phyloP scores from a whole-genome alignment of 768 basidiomycete species.

The Lactarius psammicola region DNA sequence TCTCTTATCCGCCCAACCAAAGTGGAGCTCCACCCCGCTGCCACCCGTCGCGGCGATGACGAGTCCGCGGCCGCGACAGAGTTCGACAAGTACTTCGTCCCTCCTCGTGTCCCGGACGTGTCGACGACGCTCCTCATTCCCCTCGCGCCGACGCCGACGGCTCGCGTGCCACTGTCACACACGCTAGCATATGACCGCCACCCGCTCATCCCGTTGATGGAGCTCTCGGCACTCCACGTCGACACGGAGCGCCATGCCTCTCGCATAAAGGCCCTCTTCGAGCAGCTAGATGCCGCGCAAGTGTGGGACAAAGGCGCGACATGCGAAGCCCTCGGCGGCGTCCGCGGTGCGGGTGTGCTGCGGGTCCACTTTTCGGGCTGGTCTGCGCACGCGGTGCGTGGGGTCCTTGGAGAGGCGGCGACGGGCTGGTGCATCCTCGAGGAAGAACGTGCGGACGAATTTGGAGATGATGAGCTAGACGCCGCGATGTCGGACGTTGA shows the following conservation, averaged over 20 bases:
- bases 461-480: conserved; percentile 8
- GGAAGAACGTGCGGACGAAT: conserved; percentile 42
- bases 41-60: conserved; percentile 33
- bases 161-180: conserved; percentile 56
- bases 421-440: conserved; percentile 75
- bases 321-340: conserved; percentile 61
- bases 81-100: conserved; percentile 63
- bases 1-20: conserved; percentile 25
- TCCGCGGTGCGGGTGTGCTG: conserved; percentile 63
- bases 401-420: conserved; percentile 68
- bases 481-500: conserved; percentile 32
- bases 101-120: conserved; percentile 39
- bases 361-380: conserved; percentile 74
- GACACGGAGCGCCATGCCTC: conserved; percentile 55
- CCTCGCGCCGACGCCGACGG: conserved; percentile 69
- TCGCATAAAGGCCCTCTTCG: conserved; percentile 66
- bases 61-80: conserved; percentile 37
- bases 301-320: conserved; percentile 65
- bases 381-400: conserved; percentile 60
- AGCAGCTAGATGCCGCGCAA: conserved; percentile 63
- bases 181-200: conserved; percentile 29
- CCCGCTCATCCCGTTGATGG: conserved; percentile 53
- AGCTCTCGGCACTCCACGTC: conserved; percentile 51
- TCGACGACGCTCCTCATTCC: conserved; percentile 73
- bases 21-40: conserved; percentile 26